Percentiles rank a stretch among this genome's conserved stretches.
phyloP scores from a whole-genome alignment of 805 yeast species.

The Ogataea thermomethanolica region DNA sequence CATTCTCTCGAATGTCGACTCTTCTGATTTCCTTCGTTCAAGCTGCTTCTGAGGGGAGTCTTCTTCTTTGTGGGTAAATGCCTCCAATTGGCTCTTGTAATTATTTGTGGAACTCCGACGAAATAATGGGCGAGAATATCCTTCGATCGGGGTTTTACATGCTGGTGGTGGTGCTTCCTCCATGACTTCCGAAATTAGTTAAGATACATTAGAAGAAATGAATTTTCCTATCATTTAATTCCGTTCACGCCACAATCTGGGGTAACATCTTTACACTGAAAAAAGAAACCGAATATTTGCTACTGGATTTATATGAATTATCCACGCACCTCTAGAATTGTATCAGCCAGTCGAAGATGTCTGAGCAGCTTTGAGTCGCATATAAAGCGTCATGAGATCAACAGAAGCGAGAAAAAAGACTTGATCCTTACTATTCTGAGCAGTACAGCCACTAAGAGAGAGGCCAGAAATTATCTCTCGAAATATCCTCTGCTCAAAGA shows the following conservation, averaged over 20 bases:
- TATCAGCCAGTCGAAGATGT: neutral
- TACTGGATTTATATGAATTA: neutral
- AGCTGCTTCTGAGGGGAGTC: constrained; percentile 10
- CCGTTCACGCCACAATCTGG: constrained; percentile 11
- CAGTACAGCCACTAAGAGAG: constrained; percentile 91
- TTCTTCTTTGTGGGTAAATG: constrained; percentile 11
- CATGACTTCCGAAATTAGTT: neutral
- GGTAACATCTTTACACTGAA: constrained; percentile 5
- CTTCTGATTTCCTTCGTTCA: constrained; percentile 21
- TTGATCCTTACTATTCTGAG: constrained; percentile 79
- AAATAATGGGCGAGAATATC: constrained; percentile 11
- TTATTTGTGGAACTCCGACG: constrained; percentile 18
- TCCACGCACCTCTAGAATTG: neutral
- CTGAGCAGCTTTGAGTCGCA: constrained; percentile 27
- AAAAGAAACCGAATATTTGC: neutral
- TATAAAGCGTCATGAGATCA: constrained; percentile 22
- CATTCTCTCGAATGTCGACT: constrained; percentile 21
- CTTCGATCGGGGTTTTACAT: constrained; percentile 14
- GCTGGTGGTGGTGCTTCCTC: constrained; percentile 21
- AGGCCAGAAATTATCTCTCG: constrained; percentile 74
- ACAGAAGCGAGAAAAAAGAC: constrained; percentile 55
- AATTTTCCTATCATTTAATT: neutral
- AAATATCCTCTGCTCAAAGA: constrained; percentile 55
- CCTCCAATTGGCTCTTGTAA: constrained; percentile 23
- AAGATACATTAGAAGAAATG: neutral